A percentile compares a stretch with the other conserved stretches of the same genome.
phyloP scores from a whole-genome alignment of 352 stramenopile genomes.

The Phytophthora vignae region DNA sequence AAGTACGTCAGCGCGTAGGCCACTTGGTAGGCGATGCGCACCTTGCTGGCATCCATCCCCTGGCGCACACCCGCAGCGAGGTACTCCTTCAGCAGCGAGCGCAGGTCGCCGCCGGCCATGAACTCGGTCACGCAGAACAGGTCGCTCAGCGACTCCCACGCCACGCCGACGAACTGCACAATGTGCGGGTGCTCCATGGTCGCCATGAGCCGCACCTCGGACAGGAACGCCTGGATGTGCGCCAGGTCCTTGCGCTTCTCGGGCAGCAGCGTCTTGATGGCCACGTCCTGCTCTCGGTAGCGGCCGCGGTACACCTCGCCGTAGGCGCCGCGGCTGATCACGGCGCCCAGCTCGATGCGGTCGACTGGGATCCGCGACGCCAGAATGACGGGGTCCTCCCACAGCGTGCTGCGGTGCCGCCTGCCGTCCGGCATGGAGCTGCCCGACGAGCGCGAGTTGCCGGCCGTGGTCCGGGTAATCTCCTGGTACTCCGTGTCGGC shows the following conservation, averaged over 20 bases:
- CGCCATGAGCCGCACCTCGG: slow-evolving; percentile 47
- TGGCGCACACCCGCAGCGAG: slow-evolving; percentile 2
- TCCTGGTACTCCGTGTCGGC: slow-evolving; percentile 23
- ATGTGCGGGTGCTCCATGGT: slow-evolving; percentile 56
- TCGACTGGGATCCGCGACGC: slow-evolving; percentile 47
- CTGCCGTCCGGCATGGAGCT: slow-evolving; percentile 3
- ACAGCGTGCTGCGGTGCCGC: slow-evolving; percentile 16
- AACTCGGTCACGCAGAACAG: slow-evolving; percentile 51
- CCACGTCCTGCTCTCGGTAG: slow-evolving; percentile 44
- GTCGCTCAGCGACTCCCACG: slow-evolving; percentile 51
- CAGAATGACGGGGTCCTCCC: slow-evolving; percentile 48
- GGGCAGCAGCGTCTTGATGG: slow-evolving; percentile 44
- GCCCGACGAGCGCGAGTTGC: slow-evolving; percentile 14
- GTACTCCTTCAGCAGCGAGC: slow-evolving; percentile 29
- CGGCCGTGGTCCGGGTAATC: slow-evolving; percentile 5
- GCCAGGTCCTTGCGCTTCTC: slow-evolving; percentile 44
- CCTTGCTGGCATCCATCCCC: slow-evolving; percentile 31
- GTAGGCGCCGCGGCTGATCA: slow-evolving; percentile 39
- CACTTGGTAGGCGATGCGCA: slow-evolving; percentile 37
- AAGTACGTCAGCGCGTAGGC: slow-evolving; percentile 36
- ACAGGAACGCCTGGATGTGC: slow-evolving; percentile 42
- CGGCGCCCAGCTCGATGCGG: slow-evolving; percentile 31
- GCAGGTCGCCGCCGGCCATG: slow-evolving; percentile 52
- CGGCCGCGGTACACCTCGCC: slow-evolving; percentile 43
- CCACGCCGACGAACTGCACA: slow-evolving; percentile 53